Evolutionary conservation across 169 alveolate species (phyloP).

Genomic region (Besnoitia besnoiti): DNA sequence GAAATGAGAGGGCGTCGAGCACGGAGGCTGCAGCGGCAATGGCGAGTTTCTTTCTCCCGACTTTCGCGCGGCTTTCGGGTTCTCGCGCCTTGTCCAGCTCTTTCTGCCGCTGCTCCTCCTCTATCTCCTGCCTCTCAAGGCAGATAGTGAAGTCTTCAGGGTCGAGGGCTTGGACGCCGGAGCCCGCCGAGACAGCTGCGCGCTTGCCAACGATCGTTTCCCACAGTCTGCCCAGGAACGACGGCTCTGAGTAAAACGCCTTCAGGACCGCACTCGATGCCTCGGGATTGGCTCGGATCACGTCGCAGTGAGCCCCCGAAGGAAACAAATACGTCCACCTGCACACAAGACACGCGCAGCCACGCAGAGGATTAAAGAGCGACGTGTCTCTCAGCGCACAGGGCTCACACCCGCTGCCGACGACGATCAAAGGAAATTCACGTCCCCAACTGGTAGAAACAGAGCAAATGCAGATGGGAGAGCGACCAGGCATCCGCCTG

Average conservation of each 20-base stretch:
- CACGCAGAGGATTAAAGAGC: no score
- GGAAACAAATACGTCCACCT: conserved; percentile 30
- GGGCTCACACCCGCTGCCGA: no score
- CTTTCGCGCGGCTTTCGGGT: neutral
- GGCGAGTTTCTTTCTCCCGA: neutral
- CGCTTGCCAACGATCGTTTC: neutral
- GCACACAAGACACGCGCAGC: neutral
- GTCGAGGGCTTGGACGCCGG: conserved; percentile 3
- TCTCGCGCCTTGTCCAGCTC: neutral
- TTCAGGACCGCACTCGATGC: neutral
- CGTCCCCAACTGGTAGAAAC: no score
- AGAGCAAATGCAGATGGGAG: no score
- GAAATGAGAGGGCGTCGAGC: neutral
- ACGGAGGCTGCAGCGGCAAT: neutral
- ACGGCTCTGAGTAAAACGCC: neutral
- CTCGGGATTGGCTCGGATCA: neutral
- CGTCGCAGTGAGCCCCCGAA: conserved; percentile 27
- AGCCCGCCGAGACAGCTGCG: neutral
- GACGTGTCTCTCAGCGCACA: no score
- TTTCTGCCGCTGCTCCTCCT: neutral
- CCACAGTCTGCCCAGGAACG: neutral
- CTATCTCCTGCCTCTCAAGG: neutral
- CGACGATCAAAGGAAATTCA: no score
- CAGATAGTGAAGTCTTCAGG: neutral
- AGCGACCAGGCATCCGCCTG: no score